Percentiles rank a stretch among this genome's conserved stretches.
phyloP scores from a whole-genome alignment of 495 filamentous ascomycete genomes.

The Neurospora sublineolata region DNA sequence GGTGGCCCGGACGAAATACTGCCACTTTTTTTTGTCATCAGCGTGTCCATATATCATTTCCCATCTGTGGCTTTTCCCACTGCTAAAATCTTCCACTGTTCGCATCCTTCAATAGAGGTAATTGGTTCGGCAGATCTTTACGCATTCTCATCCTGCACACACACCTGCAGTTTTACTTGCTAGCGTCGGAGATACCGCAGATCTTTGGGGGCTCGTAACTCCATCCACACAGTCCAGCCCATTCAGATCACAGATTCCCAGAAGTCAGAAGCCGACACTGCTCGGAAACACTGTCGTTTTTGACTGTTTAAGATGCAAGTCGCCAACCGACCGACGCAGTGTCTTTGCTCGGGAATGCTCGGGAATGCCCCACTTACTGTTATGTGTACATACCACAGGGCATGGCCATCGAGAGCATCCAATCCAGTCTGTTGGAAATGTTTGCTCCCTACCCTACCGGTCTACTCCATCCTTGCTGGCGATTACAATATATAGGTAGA shows the following conservation, averaged over 20 bases:
- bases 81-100: neutral
- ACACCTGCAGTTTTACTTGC: neutral
- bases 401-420: too few species aligned
- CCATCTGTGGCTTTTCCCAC: too few species aligned
- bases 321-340: neutral
- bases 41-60: too few species aligned
- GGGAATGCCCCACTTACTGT: neutral
- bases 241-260: too few species aligned
- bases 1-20: too few species aligned
- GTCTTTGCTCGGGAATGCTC: neutral
- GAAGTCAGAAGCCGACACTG: neutral
- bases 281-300: neutral
- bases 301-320: neutral
- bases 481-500: too few species aligned
- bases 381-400: neutral
- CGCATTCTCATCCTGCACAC: neutral
- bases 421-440: neutral
- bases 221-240: neutral
- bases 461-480: too few species aligned
- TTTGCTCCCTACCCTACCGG: neutral
- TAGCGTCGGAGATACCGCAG: neutral
- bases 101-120: neutral
- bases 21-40: too few species aligned
- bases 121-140: neutral
- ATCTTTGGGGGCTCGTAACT: neutral